Percentiles rank a stretch among this genome's conserved stretches.
phyloP scores from a whole-genome alignment of 1,284 basidiomycete species.

The Flammula alnicola region DNA sequence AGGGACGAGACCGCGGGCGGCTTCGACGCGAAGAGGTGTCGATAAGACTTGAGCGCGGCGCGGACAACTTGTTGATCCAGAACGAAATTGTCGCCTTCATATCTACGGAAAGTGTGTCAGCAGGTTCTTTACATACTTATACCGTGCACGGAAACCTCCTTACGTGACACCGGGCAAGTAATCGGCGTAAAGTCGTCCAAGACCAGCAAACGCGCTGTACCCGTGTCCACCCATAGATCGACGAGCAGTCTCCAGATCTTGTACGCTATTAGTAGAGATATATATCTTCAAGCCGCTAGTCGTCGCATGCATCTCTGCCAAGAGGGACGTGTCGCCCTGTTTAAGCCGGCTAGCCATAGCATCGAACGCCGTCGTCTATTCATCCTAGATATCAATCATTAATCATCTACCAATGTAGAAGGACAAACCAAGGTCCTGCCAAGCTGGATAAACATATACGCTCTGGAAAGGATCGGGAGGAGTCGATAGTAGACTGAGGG shows the following conservation, averaged over 20 bases:
- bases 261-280: conserved; percentile 55
- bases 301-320: conserved; percentile 75
- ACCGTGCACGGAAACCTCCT: too few relatives aligned
- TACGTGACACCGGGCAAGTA: conserved; percentile 70
- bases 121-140: too few relatives aligned
- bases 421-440: conserved; percentile 56
- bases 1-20: conserved; percentile 33
- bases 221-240: conserved; percentile 82
- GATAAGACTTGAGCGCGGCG: conserved; percentile 66
- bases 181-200: conserved; percentile 68
- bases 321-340: conserved; percentile 57
- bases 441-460: conserved; percentile 74
- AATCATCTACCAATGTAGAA: background rate
- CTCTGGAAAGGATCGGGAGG: conserved; percentile 68
- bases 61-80: conserved; percentile 76
- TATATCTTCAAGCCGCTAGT: conserved; percentile 75
- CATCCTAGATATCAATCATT: background rate
- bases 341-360: conserved; percentile 54
- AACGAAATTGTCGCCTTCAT: conserved; percentile 81
- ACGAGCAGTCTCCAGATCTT: conserved; percentile 70
- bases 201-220: conserved; percentile 70
- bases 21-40: conserved; percentile 33
- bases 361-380: conserved; percentile 55
- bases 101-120: conserved; percentile 41
- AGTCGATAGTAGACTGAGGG: conserved; percentile 75